Evolutionary conservation across 805 yeast genomes (phyloP).

Genomic region (Metschnikowia corniflorae): DNA sequence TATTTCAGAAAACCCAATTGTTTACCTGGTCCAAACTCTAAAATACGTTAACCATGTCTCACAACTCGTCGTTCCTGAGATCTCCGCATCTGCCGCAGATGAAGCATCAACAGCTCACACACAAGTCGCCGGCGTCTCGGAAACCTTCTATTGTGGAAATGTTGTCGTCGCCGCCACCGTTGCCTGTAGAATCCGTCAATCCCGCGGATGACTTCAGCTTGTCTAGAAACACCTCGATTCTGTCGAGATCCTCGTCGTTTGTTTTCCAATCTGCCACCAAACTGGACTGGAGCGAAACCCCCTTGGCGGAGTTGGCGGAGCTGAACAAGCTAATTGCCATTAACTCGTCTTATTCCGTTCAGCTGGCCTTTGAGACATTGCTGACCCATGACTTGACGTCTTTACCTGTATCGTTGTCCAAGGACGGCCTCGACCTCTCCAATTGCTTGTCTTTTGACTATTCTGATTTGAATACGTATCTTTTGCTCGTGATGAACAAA

Average conservation of each 20-base stretch:
- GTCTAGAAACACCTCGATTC: slow-evolving; percentile 32
- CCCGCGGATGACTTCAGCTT: slow-evolving; percentile 36
- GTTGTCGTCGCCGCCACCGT: slow-evolving; percentile 72
- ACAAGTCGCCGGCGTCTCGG: slow-evolving; percentile 24
- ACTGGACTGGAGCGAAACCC: slow-evolving; percentile 70
- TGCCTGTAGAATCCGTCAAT: slow-evolving; percentile 30
- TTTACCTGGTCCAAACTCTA: too few relatives aligned
- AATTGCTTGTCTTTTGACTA: slow-evolving; percentile 87
- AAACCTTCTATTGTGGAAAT: slow-evolving; percentile 72
- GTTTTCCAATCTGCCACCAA: slow-evolving; percentile 11
- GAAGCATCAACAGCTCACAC: slow-evolving; percentile 17
- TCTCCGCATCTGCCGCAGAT: slow-evolving; percentile 19
- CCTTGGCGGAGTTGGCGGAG: slow-evolving; percentile 71
- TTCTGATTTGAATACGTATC: slow-evolving; percentile 82
- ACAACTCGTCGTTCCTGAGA: slow-evolving; percentile 19
- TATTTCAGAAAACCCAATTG: too few relatives aligned
- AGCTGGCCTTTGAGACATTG: slow-evolving; percentile 81
- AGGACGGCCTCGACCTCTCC: slow-evolving; percentile 40
- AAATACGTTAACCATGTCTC: slow-evolving; percentile 18
- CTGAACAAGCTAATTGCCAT: slow-evolving; percentile 71
- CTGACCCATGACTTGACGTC: slow-evolving; percentile 73
- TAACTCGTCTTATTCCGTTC: slow-evolving; percentile 67
- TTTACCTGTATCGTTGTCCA: slow-evolving; percentile 59
- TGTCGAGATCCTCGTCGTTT: slow-evolving; percentile 16
- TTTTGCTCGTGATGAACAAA: slow-evolving; percentile 79